These are phyloP conservation scores for Daucus carota DNA, from an alignment of 129 eudicot species.

Conservation along the genomic window DH1_v3.0 NC_030389.2:11377501-11378000, in stretches of 20 bases:
- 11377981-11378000: background rate
- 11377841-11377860: slow-evolving; percentile 32
- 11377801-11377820: slow-evolving; percentile 28
- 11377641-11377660: background rate
- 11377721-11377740: slow-evolving; percentile 18
- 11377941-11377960: slow-evolving; percentile 18
- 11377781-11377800: slow-evolving; percentile 25
- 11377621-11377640: no score
- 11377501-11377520: background rate
- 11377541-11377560: background rate
- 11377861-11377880: slow-evolving; percentile 37
- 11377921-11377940: slow-evolving; percentile 33
- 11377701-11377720: slow-evolving; percentile 10
- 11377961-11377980: slow-evolving; percentile 21
- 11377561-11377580: no score
- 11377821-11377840: slow-evolving; percentile 21
- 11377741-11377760: slow-evolving; percentile 21
- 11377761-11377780: slow-evolving; percentile 30
- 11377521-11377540: background rate
- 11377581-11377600: background rate
- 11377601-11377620: background rate
- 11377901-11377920: slow-evolving; percentile 14
- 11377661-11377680: background rate
- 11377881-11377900: slow-evolving; percentile 28
- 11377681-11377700: slow-evolving; percentile 5